Evolutionary conservation across 2,329 filamentous ascomycete species (phyloP), one percentile per base, ranked within the genome.

Genomic region (Thermomyces lanuginosus): DNA sequence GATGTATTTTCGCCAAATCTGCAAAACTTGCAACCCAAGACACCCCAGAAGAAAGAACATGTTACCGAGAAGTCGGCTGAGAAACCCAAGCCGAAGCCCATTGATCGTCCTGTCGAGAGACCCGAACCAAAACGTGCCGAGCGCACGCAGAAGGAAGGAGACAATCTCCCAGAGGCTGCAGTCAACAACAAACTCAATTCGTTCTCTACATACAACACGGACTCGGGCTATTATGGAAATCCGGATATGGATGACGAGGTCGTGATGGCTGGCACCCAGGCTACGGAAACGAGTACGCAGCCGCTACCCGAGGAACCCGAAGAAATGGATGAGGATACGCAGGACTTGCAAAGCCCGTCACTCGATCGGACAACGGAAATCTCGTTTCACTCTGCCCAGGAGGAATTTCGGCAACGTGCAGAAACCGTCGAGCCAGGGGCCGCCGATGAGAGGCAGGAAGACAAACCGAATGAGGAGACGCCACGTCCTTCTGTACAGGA

Each of bases 151-250:
- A 28, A 28, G 31, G 16, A 33, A 33, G 18, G 24, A 30, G 14
- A 24, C 24, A 23, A 14, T 30, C n/a, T n/a, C 10, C 21, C 25
- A 23, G 28, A 33, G 11, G 14, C 24, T 10, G 21, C 22, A 12
- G 36, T 45, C 29, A 43, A 32, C 17, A 42, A 47, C 21, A 47
- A 47, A 20, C 32, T 50, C 33, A 57, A 53, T 37, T 54, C 53
- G 2, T 52, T 54, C 29, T 41, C 48, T 1, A 46, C 48, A 24
- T 51, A 50, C 22, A 56, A 58, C 27, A 53, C 53, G 4, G 56
- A 60, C 34, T 62, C 59, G 0, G 59, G 58, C 6, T 61, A 62
- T 29, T 56, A 62, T 46, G 57, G 55, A 21, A 53, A 60, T 45
- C 42, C 45, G 17, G 51, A 55, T 25, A 46, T 52, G 21, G 54